Conservation (phyloP, 164 flowering plant genomes). For the Liriodendron chinense region DNA sequence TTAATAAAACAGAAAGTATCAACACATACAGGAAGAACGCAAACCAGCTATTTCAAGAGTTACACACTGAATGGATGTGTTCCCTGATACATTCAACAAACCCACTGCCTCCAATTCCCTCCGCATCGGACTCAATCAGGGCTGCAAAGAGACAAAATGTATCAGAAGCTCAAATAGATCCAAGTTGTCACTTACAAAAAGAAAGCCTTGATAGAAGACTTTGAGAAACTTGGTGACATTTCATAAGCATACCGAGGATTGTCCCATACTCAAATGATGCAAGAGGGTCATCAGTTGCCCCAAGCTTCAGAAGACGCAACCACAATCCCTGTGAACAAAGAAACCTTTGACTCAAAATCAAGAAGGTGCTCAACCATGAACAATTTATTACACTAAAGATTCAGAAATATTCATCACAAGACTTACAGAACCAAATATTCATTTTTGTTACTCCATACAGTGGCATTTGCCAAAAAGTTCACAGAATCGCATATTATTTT, state of each 20-base stretch:
- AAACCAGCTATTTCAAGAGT: constrained; percentile 4
- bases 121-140: constrained; percentile 97
- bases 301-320: constrained; percentile 91
- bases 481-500: background rate
- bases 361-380: background rate
- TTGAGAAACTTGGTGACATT: constrained; percentile 1
- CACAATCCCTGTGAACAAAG: constrained; percentile 68
- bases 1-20: constrained; percentile 13
- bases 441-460: background rate
- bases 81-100: constrained; percentile 98
- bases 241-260: constrained; percentile 67
- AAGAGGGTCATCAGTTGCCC: constrained; percentile 97
- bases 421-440: background rate
- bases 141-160: constrained; percentile 45
- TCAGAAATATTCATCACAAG: background rate
- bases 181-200: background rate
- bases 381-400: background rate
- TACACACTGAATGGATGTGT: constrained; percentile 84
- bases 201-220: background rate
- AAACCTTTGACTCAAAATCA: constrained; percentile 1
- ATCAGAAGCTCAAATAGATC: background rate
- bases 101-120: constrained; percentile 99
- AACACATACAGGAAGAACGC: constrained; percentile 1
- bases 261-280: constrained; percentile 98
- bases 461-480: background rate